Base-by-base conservation (phyloP, 2,329 filamentous ascomycete species). In the Aspergillaceae sp. region DNA sequence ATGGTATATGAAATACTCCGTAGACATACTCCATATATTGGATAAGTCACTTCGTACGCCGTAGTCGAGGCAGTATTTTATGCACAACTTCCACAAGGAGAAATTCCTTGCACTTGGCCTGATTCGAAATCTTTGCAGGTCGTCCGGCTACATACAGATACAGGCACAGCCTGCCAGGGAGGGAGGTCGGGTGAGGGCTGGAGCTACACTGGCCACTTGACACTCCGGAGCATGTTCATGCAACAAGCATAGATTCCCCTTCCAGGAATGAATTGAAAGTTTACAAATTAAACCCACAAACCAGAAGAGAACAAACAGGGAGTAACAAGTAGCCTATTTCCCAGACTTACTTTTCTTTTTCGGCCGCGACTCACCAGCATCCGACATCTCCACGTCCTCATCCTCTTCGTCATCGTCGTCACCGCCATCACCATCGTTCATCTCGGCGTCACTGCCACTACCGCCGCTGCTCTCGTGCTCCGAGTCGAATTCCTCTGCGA, bases 401-500 rank as follows among this genome's bases (percentile, higher is more conserved):
- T 69, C 69, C 43, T 59, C 67, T 5, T 66, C 72, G 44, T 65
- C 68, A 46, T 67, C 66, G 9, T 53, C 64, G 9, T 62, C 65
- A 19, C 57, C 68, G 35, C 62, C 67, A 3, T 57, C 60, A 4
- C 62, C 68, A 52, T 76, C 76, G 30, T 71, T 77, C 65, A 77
- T 83, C 38, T 73, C 80, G 55, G 74, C 80, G 43, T 83, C 83
- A 38, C 77, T 79, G 50, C 79, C 83, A 55, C 79, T 83, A 46
- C 76, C 88, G 43, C 82, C 88, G 43, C 82, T 86, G 62, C 88
- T 95, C 63, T 94, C 87, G 62, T 96, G 91, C 40, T 80, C 84
- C 44, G 86, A 91, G 68, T 98, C 92, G 57, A 82, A 98, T 64
- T 98, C 94, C 68, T 98, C 92, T 1, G 91, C 92, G 2, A 96